Evolutionary conservation across 169 alveolate species (phyloP), one percentile per base, ranked within the genome.

Genomic region (Eimeria acervulina): DNA sequence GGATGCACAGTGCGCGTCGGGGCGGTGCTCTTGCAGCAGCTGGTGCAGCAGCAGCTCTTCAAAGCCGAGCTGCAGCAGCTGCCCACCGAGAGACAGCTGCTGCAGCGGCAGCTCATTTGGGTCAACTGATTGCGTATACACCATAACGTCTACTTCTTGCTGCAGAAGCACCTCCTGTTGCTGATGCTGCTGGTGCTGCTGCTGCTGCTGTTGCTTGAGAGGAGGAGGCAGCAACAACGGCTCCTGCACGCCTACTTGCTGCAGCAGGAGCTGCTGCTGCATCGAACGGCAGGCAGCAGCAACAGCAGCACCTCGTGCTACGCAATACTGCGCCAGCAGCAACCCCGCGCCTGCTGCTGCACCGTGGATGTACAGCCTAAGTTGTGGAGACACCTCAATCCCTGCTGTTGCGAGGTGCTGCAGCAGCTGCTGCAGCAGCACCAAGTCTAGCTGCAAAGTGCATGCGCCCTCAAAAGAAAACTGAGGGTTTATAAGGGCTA

Each of bases 201-300:
- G 88, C 59, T 76, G 63, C 88, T 76, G 88, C 88, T 76, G 61
- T 33, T 40, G 59, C 31, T 31, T 10, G 47, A 61, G 36, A 15
- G 88, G 36, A 38, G 26, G 8, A 31, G 88, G 88, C 88, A 76
- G 61, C 63, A 76, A 1, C 63, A 7, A 12, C 36, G 88, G 47
- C 33, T 76, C 47, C 42, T 76, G 88, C 4, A 76, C 88, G 31
- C 88, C 88, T 13, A 40, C 59, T 17, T 76, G 88, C 88, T 76
- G 36, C 26, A 76, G 88, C 51, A 76, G 59, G 26, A 17, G 61
- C 88, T 76, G 88, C 59, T 76, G 88, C 88, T 76, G 88, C 51
- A 40, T 19, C 47, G 88, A 76, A 40, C 88, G 88, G 88, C 88
- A 76, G 26, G 88, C 88, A 47, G 88, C 88, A 76, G 88, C 88